Evolutionary conservation across 2,329 filamentous ascomycete genomes (phyloP), one percentile per base, ranked within the genome.

Genomic region (Tolypocladium nubicola): DNA sequence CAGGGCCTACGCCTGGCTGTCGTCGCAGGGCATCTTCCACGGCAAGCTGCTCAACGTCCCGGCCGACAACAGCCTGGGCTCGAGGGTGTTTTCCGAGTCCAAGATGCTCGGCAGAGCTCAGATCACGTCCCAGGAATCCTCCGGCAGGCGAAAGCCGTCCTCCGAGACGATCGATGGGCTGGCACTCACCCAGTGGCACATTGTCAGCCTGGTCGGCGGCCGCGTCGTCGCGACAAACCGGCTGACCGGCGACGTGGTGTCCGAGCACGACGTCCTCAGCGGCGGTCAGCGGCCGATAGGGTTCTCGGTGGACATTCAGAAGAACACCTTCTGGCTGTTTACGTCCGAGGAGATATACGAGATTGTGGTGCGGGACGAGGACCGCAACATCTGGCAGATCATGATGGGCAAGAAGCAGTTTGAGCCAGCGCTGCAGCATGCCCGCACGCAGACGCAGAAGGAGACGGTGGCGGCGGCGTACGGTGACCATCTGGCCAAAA

Each of bases 291-390:
- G 80, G 65, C 84, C 87, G 5, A 76, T 99, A n/a, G 91, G 89
- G 0, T 81, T 99, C 21, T 87, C 91, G 54, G 86, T 93, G 10
- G 94, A 99, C 71, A 82, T 88, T 60, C 93, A 94, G 70, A 96
- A 97, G 76, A 95, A 93, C 67, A 99, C 94, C 0, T 97, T 93
- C 68, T 99, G 95, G 94, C 80, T 99, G 2, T 96, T 97, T 67
- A 97, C 93, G 0, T 82, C 84, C 0, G 82, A 89, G 57, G 91
- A 96, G 66, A 96, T 99, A 54, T 97, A 91, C 64, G 94, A 99
- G 73, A 87, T 99, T 58, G 89, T 94, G 14, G 87, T 93, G 14
- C 87, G 86, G 50, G 90, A 97, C 57, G 94, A 99, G 70, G 89
- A 92, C 63, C 79, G 94, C 63, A 89, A 97, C 69, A 84, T 97